phyloP scores from a whole-genome alignment of 495 filamentous ascomycete genomes.

The Entonaema liquescens region DNA sequence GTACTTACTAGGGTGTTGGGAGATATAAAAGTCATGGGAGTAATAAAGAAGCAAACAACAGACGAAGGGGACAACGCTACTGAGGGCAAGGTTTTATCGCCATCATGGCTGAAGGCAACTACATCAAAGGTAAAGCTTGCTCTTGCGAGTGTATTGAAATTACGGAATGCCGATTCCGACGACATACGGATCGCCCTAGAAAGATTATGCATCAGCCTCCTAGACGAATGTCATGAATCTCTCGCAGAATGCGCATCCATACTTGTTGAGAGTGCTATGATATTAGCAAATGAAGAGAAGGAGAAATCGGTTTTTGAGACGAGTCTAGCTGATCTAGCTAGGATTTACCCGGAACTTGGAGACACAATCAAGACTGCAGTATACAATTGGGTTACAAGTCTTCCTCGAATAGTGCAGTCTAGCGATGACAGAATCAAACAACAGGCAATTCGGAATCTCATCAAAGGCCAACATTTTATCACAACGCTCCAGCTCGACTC shows the following conservation, averaged over 20 bases:
- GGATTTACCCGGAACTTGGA: conserved; percentile 68
- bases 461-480: conserved; percentile 74
- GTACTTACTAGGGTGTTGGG: conserved; percentile 71
- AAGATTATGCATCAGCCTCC: conserved; percentile 72
- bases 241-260: conserved; percentile 73
- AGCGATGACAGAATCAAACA: conserved; percentile 82
- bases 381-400: conserved; percentile 80
- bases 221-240: conserved; percentile 80
- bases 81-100: conserved; percentile 51
- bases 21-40: conserved; percentile 62
- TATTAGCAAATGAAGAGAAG: conserved; percentile 67
- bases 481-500: conserved; percentile 71
- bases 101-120: conserved; percentile 84
- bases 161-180: conserved; percentile 75
- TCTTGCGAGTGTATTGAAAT: conserved; percentile 75
- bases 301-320: conserved; percentile 53
- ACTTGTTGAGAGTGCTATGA: conserved; percentile 82
- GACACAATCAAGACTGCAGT: conserved; percentile 76
- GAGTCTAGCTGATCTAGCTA: conserved; percentile 66
- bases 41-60: conserved; percentile 47
- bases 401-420: conserved; percentile 84
- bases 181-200: conserved; percentile 77
- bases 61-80: conserved; percentile 12
- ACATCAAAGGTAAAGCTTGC: conserved; percentile 85
- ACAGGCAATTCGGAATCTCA: conserved; percentile 74